A percentile compares a stretch with the other conserved stretches of the same genome.
Evolutionary conservation across 1,284 basidiomycete genomes (phyloP).

Genomic region (Rhodotorula glutinis): DNA sequence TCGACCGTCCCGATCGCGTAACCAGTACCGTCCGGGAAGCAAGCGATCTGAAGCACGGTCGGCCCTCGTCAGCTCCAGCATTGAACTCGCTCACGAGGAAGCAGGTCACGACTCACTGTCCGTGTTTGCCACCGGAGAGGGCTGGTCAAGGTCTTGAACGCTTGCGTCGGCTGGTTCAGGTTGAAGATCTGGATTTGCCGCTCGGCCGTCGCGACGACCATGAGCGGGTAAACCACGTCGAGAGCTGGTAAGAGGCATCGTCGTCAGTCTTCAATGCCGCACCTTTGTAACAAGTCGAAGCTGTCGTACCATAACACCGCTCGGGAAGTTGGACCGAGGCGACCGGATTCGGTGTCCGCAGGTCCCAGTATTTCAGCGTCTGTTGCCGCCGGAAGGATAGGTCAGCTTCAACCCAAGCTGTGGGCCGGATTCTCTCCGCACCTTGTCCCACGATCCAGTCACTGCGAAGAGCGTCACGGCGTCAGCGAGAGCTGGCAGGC

Average conservation of each 20-base stretch:
- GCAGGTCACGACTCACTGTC: slow-evolving; percentile 50
- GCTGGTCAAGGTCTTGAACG: slow-evolving; percentile 75
- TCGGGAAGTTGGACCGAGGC: slow-evolving; percentile 78
- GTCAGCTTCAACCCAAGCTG: not conserved
- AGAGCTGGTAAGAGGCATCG: slow-evolving; percentile 53
- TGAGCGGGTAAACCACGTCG: slow-evolving; percentile 77
- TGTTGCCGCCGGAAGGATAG: not conserved
- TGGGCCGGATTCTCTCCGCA: slow-evolving; percentile 44
- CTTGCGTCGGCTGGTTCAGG: slow-evolving; percentile 69
- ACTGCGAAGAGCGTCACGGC: slow-evolving; percentile 48
- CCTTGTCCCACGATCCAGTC: slow-evolving; percentile 91
- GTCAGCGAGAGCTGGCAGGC: not conserved
- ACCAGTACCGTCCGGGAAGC: slow-evolving; percentile 75
- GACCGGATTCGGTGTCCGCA: slow-evolving; percentile 68
- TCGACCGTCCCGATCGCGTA: slow-evolving; percentile 94
- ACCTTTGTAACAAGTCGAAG: no score
- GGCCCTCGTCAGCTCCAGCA: not conserved
- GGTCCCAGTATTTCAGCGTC: slow-evolving; percentile 78
- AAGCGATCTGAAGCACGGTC: slow-evolving; percentile 55
- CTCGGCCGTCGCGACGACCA: slow-evolving; percentile 93
- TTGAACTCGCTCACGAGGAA: no score
- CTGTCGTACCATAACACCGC: slow-evolving; percentile 63
- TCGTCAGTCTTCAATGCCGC: no score
- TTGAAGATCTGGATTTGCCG: slow-evolving; percentile 85
- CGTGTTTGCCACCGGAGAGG: slow-evolving; percentile 95